phyloP scores from a whole-genome alignment of 768 basidiomycete species.

The Mycena alexandri region DNA sequence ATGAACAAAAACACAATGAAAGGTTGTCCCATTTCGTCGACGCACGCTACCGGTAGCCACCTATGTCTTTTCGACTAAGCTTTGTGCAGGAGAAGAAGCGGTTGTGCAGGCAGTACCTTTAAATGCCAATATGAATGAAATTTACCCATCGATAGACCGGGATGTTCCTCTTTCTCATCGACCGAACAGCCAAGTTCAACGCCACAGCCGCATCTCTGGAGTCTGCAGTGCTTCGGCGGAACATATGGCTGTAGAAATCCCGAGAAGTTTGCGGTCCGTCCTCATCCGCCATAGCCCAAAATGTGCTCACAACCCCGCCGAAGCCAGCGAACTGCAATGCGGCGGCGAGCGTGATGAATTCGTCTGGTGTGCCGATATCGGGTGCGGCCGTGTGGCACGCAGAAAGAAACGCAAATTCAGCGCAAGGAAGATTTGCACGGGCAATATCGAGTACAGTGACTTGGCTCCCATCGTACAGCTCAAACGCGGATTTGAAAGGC shows the following conservation, averaged over 20 bases:
- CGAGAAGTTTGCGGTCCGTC: not conserved
- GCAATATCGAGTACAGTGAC: not conserved
- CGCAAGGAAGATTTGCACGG: not conserved
- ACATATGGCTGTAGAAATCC: not conserved
- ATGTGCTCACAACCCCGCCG: not conserved
- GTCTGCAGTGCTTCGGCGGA: no score
- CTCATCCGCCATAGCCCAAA: not conserved
- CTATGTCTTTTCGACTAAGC: no score
- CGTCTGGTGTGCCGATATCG: not conserved
- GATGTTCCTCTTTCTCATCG: not conserved
- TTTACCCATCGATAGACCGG: not conserved
- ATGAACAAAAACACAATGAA: no score
- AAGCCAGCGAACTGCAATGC: constrained; percentile 4
- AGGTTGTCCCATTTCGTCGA: no score
- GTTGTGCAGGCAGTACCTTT: not conserved
- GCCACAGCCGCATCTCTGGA: not conserved
- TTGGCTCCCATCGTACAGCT: not conserved
- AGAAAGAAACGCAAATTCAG: not conserved
- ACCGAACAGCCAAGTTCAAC: not conserved
- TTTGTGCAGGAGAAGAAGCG: no score
- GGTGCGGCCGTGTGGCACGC: not conserved
- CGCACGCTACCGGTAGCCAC: no score
- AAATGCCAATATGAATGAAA: constrained; percentile 11
- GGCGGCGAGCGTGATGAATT: constrained; percentile 3
- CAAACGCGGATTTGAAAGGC: not conserved